Evolutionary conservation across 108 stramenopile species (phyloP).

Genomic region (Nannochloropsis gaditana): DNA sequence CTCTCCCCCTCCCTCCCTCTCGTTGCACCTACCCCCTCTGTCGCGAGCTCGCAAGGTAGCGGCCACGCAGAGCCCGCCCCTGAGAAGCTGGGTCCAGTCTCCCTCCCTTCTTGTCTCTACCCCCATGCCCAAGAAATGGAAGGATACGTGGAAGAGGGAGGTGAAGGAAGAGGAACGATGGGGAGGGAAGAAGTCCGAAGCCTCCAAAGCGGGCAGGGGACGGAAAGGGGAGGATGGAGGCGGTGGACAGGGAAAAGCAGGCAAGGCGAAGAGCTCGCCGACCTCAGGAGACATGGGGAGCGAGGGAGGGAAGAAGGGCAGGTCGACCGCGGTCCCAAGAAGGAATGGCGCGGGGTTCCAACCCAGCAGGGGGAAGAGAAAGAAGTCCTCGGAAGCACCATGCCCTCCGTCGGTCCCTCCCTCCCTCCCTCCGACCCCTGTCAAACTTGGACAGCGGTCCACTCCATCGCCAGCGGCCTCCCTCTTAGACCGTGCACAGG

Average conservation of each 20-base stretch:
- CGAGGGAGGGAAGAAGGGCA: background rate
- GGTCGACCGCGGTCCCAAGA: background rate
- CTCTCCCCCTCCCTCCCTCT: background rate
- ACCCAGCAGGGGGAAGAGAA: background rate
- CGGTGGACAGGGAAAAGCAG: background rate
- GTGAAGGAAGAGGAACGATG: background rate
- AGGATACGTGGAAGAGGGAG: background rate
- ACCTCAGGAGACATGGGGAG: background rate
- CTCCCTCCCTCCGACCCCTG: background rate
- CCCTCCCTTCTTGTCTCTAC: background rate
- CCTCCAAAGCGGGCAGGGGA: background rate
- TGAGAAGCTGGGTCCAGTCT: background rate
- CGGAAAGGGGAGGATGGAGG: background rate
- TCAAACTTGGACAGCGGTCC: background rate
- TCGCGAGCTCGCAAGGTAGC: background rate
- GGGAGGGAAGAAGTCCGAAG: background rate
- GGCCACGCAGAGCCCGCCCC: background rate
- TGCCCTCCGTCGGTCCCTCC: background rate
- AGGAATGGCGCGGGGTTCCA: background rate
- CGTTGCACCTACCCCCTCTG: background rate
- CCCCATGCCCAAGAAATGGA: background rate
- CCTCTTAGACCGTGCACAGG: background rate
- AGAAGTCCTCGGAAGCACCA: background rate
- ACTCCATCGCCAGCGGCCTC: background rate
- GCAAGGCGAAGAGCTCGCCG: background rate